phyloP scores from a whole-genome alignment of 208 protist genomes.

The Porcisia deanei region DNA sequence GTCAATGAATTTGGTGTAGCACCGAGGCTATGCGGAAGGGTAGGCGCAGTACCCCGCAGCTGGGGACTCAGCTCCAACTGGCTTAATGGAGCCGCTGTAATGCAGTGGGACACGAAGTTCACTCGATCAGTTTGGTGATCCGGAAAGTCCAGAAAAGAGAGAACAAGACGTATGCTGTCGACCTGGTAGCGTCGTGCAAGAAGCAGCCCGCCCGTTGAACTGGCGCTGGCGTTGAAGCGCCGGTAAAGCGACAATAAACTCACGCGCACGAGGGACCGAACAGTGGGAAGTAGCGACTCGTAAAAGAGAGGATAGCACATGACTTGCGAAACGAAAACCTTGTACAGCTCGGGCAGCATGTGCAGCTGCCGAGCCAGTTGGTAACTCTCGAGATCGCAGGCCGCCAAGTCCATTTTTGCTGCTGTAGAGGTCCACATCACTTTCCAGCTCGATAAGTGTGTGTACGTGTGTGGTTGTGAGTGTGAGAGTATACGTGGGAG shows the following conservation, averaged over 20 bases:
- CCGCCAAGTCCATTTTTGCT: constrained; percentile 27
- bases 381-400: constrained; percentile 54
- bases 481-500: not conserved
- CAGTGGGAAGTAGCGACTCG: constrained; percentile 45
- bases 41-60: not conserved
- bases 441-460: too few relatives aligned
- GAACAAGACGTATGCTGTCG: constrained; percentile 31
- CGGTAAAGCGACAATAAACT: constrained; percentile 56
- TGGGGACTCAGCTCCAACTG: not conserved
- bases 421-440: not conserved
- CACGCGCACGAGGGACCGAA: constrained; percentile 33
- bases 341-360: constrained; percentile 54
- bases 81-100: not conserved
- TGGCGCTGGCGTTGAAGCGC: constrained; percentile 16
- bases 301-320: constrained; percentile 72
- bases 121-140: constrained; percentile 2
- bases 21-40: not conserved
- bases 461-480: not conserved
- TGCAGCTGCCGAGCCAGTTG: constrained; percentile 75
- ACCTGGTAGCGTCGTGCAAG: constrained; percentile 20
- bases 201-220: constrained; percentile 4
- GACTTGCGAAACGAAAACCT: constrained; percentile 51
- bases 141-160: constrained; percentile 68
- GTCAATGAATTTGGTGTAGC: not conserved
- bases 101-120: constrained; percentile 2